These are phyloP conservation scores for Thelonectria discophora DNA, from an alignment of 2,329 filamentous ascomycete species.

Conservation along the genomic window DNA sequence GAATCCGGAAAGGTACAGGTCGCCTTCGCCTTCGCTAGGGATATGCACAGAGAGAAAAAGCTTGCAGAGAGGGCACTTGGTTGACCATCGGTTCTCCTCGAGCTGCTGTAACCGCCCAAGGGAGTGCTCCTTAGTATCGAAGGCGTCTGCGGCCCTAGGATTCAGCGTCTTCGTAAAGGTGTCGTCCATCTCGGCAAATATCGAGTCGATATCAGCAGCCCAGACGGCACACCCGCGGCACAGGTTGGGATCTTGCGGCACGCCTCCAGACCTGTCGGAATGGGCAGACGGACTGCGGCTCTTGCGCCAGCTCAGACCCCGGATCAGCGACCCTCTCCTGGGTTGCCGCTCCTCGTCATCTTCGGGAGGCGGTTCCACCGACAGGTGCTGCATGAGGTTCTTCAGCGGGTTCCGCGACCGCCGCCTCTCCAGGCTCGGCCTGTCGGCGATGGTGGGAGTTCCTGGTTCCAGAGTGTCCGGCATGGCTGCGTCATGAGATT, in stretches of 20 bases:
- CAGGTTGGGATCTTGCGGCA: conserved; percentile 43
- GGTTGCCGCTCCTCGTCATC: conserved; percentile 41
- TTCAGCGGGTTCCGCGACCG: conserved; percentile 48
- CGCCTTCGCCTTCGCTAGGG: conserved; percentile 42
- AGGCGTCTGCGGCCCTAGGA: conserved; percentile 43
- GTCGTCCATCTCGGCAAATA: conserved; percentile 45
- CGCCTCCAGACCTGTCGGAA: conserved; percentile 44
- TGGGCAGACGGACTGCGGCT: conserved; percentile 49
- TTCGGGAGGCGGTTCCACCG: conserved; percentile 44
- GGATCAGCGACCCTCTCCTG: conserved; percentile 47
- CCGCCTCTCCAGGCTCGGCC: conserved; percentile 42
- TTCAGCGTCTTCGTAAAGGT: conserved; percentile 43
- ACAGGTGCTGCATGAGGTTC: conserved; percentile 51
- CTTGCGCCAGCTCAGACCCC: conserved; percentile 48
- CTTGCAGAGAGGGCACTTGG: conserved; percentile 49
- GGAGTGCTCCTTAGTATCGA: conserved; percentile 46
- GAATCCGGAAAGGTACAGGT: conserved; percentile 46
- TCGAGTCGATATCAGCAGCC: conserved; percentile 47
- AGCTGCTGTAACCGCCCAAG: conserved; percentile 42
- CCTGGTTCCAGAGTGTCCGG: conserved; percentile 43
- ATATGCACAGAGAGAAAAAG: conserved; percentile 47
- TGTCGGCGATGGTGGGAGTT: conserved; percentile 35
- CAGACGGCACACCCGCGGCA: conserved; percentile 45
- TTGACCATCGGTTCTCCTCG: conserved; percentile 46
- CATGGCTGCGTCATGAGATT: conserved; percentile 35